Percentiles rank a stretch among this genome's conserved stretches.
phyloP scores from a whole-genome alignment of 2,329 filamentous ascomycete species.

The Penicillium sp. region DNA sequence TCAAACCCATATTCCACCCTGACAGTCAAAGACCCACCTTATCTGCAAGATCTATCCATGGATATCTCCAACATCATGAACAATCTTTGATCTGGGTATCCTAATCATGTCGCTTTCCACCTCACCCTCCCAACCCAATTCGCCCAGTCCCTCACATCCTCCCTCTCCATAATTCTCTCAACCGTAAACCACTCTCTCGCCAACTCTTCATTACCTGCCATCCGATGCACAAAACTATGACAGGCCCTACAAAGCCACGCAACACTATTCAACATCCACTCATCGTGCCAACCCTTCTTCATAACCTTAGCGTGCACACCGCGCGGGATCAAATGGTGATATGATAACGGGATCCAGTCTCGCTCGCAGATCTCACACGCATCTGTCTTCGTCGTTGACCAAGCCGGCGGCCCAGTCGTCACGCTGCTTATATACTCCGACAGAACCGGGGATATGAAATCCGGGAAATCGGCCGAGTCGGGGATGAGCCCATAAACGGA shows the following conservation, averaged over 20 bases:
- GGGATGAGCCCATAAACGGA: constrained; percentile 64
- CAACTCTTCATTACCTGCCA: constrained; percentile 74
- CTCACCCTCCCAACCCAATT: constrained; percentile 70
- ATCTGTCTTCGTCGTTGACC: constrained; percentile 55
- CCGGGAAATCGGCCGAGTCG: constrained; percentile 45
- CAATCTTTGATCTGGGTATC: neutral
- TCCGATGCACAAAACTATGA: constrained; percentile 76
- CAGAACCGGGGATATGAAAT: constrained; percentile 64
- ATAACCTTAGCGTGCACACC: constrained; percentile 72
- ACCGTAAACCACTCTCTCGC: constrained; percentile 72
- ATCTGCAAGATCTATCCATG: no score
- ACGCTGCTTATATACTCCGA: constrained; percentile 60
- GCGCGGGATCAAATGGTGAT: constrained; percentile 83
- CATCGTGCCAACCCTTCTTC: constrained; percentile 75
- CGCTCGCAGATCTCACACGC: constrained; percentile 76
- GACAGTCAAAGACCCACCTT: neutral
- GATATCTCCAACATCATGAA: no score
- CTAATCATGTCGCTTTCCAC: constrained; percentile 63
- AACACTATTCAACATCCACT: constrained; percentile 73
- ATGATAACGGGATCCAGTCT: constrained; percentile 72
- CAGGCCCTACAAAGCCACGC: constrained; percentile 85
- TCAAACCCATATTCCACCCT: neutral
- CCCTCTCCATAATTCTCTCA: constrained; percentile 66
- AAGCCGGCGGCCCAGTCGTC: constrained; percentile 64
- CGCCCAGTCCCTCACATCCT: constrained; percentile 70